These are phyloP conservation scores for Leishmania martiniquensis DNA, from an alignment of 208 protist genomes.

Conservation along the genomic window DNA sequence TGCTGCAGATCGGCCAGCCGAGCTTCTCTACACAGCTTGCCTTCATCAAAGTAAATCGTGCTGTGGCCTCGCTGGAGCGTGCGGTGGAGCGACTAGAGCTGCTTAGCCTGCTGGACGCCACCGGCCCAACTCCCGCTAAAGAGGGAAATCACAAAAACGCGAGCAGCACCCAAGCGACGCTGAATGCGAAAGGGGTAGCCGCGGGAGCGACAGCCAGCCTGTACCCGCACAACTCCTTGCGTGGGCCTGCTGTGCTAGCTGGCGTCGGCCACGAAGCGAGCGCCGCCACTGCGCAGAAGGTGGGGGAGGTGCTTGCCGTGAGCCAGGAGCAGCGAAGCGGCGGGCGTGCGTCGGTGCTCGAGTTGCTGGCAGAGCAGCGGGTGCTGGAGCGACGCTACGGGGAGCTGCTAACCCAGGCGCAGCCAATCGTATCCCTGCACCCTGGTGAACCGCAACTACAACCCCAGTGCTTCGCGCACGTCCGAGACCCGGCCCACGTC, in stretches of 20 bases:
- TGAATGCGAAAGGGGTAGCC: background rate
- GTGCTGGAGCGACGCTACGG: conserved; percentile 82
- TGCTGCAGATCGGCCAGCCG: conserved; percentile 45
- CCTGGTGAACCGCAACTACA: conserved; percentile 65
- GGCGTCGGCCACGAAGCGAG: conserved; percentile 10
- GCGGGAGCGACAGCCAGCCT: conserved; percentile 1
- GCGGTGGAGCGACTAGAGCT: conserved; percentile 92
- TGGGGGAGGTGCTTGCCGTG: conserved; percentile 30
- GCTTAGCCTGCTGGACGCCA: conserved; percentile 72
- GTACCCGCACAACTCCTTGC: conserved; percentile 4
- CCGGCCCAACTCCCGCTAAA: conserved; percentile 16
- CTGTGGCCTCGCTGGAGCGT: conserved; percentile 83
- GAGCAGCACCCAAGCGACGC: background rate
- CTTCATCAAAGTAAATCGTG: conserved; percentile 78
- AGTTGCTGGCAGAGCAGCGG: conserved; percentile 80
- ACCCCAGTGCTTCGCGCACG: conserved; percentile 26
- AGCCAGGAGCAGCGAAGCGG: conserved; percentile 35
- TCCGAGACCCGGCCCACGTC: conserved; percentile 36
- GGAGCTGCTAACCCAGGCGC: conserved; percentile 69
- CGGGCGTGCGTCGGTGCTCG: conserved; percentile 76
- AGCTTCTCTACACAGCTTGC: conserved; percentile 48
- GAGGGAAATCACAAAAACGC: conserved; percentile 4
- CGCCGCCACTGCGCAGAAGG: conserved; percentile 17
- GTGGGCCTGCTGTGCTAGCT: conserved; percentile 18
- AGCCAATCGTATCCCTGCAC: conserved; percentile 46